phyloP scores from a whole-genome alignment of 208 protist genomes.

The Acanthamoeba castellanii region DNA sequence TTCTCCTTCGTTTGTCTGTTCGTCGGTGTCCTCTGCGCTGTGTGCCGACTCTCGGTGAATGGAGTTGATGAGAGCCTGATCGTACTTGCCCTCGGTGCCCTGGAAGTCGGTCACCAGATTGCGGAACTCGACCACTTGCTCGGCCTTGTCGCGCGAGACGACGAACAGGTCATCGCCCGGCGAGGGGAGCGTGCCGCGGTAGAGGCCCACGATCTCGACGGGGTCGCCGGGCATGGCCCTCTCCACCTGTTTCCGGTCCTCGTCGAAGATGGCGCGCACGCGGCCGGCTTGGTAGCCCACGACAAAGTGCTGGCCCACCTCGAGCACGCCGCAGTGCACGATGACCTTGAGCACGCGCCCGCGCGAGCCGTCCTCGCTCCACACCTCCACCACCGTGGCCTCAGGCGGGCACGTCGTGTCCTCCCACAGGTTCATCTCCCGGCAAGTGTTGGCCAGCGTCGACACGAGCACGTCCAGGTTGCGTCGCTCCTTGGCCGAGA shows the following conservation, averaged over 20 bases:
- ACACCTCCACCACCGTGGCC: slow-evolving; percentile 94
- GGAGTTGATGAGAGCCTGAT: slow-evolving; percentile 64
- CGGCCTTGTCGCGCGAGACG: slow-evolving; percentile 40
- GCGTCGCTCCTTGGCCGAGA: slow-evolving; percentile 92
- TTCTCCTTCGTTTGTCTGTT: not conserved
- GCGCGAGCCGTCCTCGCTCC: slow-evolving; percentile 40
- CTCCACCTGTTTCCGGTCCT: slow-evolving; percentile 16
- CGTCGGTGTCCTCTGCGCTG: not conserved
- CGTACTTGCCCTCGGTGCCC: slow-evolving; percentile 72
- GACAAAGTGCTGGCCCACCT: slow-evolving; percentile 70
- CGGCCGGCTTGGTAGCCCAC: slow-evolving; percentile 62
- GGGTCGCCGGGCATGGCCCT: slow-evolving; percentile 63
- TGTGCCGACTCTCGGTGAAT: not conserved
- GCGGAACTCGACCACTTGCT: slow-evolving; percentile 70
- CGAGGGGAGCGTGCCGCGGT: slow-evolving; percentile 13
- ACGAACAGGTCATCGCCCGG: slow-evolving; percentile 75
- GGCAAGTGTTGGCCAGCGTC: slow-evolving; percentile 92
- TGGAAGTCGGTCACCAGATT: slow-evolving; percentile 63
- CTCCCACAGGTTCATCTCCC: slow-evolving; percentile 93
- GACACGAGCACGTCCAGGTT: slow-evolving; percentile 94
- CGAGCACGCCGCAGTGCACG: slow-evolving; percentile 62
- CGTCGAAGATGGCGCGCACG: slow-evolving; percentile 65
- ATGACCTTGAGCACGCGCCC: slow-evolving; percentile 64
- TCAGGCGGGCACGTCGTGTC: slow-evolving; percentile 91
- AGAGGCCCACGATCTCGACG: slow-evolving; percentile 64